Conservation (phyloP, 2,329 filamentous ascomycete species). For the Fusarium multiceps region DNA sequence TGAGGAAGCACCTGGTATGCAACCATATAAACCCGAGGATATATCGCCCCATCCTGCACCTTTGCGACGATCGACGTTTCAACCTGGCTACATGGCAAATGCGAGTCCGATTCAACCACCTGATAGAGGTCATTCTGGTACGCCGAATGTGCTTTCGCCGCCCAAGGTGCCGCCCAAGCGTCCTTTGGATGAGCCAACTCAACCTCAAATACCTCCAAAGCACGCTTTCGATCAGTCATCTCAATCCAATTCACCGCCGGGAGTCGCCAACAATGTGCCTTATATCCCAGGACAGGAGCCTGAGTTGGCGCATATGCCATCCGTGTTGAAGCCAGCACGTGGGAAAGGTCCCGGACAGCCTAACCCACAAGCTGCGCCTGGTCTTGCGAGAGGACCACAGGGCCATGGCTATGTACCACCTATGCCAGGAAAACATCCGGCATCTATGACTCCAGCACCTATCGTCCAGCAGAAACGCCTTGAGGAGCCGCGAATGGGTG, state of each 20-base stretch:
- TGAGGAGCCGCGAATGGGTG: slow-evolving; percentile 35
- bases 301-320: slow-evolving; percentile 35
- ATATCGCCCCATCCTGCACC: slow-evolving; percentile 14
- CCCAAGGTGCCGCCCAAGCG: slow-evolving; percentile 38
- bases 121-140: slow-evolving; percentile 33
- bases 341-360: slow-evolving; percentile 32
- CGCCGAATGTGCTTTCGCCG: slow-evolving; percentile 42
- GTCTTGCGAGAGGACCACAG: slow-evolving; percentile 1
- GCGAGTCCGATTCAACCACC: slow-evolving; percentile 30
- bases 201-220: slow-evolving; percentile 11
- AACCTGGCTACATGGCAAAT: slow-evolving; percentile 44
- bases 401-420: slow-evolving; percentile 41
- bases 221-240: neutral
- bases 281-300: slow-evolving; percentile 14
- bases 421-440: slow-evolving; percentile 37
- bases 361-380: slow-evolving; percentile 9
- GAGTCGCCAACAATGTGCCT: neutral
- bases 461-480: slow-evolving; percentile 30
- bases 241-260: neutral
- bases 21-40: slow-evolving; percentile 35
- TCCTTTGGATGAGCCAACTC: slow-evolving; percentile 16
- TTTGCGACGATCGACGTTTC: slow-evolving; percentile 38
- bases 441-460: slow-evolving; percentile 44
- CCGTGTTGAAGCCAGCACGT: slow-evolving; percentile 42
- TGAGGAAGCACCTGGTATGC: slow-evolving; percentile 14